Conservation (phyloP, 2,329 filamentous ascomycete species). For the Salinomyces thailandicus region DNA sequence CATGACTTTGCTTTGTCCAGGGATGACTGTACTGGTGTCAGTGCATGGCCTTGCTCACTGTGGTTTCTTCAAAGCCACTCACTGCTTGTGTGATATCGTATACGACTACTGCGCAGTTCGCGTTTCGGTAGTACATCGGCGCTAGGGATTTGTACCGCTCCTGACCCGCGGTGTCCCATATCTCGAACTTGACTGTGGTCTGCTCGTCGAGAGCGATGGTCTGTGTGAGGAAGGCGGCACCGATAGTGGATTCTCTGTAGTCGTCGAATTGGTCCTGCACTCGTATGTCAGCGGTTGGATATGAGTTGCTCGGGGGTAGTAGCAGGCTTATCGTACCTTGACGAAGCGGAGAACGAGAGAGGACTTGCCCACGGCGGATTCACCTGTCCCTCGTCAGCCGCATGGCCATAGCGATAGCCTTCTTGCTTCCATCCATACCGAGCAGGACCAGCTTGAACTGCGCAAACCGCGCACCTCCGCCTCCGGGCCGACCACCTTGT, state of each 20-base stretch:
- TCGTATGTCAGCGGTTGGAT: conserved; percentile 1
- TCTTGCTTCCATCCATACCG: conserved; percentile 52
- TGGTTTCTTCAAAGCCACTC: conserved; percentile 31
- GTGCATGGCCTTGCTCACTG: conserved; percentile 2
- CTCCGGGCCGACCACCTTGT: conserved; percentile 55
- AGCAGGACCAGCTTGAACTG: conserved; percentile 98
- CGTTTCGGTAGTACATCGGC: conserved; percentile 99
- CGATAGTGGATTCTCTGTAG: conserved; percentile 95
- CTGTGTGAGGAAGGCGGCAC: conserved; percentile 96
- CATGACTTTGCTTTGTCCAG: conserved; percentile 98
- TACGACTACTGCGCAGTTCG: conserved; percentile 97
- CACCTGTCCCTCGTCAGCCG: conserved; percentile 42
- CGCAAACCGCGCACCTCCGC: conserved; percentile 66
- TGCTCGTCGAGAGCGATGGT: conserved; percentile 96
- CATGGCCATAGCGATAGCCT: neutral
- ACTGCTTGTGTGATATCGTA: conserved; percentile 99
- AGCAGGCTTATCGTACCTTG: conserved; percentile 53
- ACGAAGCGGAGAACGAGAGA: conserved; percentile 97
- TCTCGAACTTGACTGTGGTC: conserved; percentile 99
- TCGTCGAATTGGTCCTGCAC: conserved; percentile 93
- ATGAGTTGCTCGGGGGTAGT: neutral
- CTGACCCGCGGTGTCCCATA: conserved; percentile 98
- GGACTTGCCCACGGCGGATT: conserved; percentile 99
- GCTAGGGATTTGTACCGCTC: conserved; percentile 98
- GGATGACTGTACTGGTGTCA: conserved; percentile 55